phyloP scores from a whole-genome alignment of 768 basidiomycete species.

The Imleria badia region DNA sequence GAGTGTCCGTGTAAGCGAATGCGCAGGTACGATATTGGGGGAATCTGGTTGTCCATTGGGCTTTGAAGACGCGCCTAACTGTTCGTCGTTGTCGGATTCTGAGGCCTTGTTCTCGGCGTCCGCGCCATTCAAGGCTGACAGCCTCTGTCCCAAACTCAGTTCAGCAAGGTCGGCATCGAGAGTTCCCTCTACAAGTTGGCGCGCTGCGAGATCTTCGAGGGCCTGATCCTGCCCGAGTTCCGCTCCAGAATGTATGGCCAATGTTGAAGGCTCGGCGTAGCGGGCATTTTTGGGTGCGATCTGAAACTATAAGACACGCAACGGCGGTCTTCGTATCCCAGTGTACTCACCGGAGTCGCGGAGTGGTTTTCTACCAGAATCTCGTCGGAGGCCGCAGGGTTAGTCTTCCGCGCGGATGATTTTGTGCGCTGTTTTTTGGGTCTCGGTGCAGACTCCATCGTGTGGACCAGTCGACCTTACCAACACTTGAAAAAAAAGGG shows the following conservation, averaged over 20 bases:
- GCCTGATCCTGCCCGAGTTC: slow-evolving; percentile 59
- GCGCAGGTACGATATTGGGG: slow-evolving; percentile 60
- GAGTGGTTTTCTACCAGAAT: slow-evolving; percentile 25
- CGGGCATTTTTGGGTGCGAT: slow-evolving; percentile 52
- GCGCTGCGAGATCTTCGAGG: slow-evolving; percentile 48
- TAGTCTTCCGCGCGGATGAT: slow-evolving; percentile 33
- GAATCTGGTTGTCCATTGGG: slow-evolving; percentile 24
- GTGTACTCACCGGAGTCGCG: slow-evolving; percentile 18
- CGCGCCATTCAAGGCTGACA: slow-evolving; percentile 66
- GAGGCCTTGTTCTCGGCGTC: slow-evolving; percentile 38
- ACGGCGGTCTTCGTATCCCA: background rate
- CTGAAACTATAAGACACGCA: slow-evolving; percentile 29
- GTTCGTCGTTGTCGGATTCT: slow-evolving; percentile 48
- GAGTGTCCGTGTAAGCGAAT: slow-evolving; percentile 88
- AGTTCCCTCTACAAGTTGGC: slow-evolving; percentile 61
- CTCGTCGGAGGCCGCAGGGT: slow-evolving; percentile 18
- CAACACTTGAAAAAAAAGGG: background rate
- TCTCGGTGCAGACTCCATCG: slow-evolving; percentile 46
- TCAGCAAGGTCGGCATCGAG: slow-evolving; percentile 87
- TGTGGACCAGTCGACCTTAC: background rate
- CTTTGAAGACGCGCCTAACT: slow-evolving; percentile 31
- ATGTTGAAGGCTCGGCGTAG: slow-evolving; percentile 60
- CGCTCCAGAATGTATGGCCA: slow-evolving; percentile 66
- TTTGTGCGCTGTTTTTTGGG: slow-evolving; percentile 56
- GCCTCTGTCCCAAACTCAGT: slow-evolving; percentile 85